A percentile compares a stretch with the other conserved stretches of the same genome.
Conservation (phyloP, 2,329 filamentous ascomycete species). For the Byssoonygena ceratinophila region DNA sequence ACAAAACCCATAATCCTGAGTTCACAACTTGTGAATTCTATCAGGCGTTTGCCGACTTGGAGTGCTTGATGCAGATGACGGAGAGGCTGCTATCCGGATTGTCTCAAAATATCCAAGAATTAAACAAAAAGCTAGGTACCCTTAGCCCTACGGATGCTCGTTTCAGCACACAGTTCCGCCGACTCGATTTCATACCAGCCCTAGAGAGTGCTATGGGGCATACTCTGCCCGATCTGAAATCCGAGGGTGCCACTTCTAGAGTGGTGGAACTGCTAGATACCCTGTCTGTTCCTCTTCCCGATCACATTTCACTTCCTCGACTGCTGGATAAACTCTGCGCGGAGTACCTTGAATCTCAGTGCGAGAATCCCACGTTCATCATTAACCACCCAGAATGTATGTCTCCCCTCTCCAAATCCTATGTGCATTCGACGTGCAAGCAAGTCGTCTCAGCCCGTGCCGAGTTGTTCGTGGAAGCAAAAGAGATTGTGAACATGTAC, state of each 20-base stretch:
- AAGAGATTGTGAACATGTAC: slow-evolving; percentile 90
- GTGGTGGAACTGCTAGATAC: slow-evolving; percentile 47
- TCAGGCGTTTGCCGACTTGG: slow-evolving; percentile 67
- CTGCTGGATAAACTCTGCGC: slow-evolving; percentile 75
- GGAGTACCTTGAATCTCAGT: slow-evolving; percentile 67
- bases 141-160: slow-evolving; percentile 42
- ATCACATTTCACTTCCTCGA: slow-evolving; percentile 49
- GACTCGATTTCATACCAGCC: slow-evolving; percentile 71
- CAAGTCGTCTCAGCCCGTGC: slow-evolving; percentile 71
- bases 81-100: slow-evolving; percentile 58
- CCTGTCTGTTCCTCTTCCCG: slow-evolving; percentile 41
- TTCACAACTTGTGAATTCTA: slow-evolving; percentile 99
- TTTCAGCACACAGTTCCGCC: slow-evolving; percentile 50
- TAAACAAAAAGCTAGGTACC: slow-evolving; percentile 32
- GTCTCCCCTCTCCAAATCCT: slow-evolving; percentile 84
- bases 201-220: slow-evolving; percentile 59
- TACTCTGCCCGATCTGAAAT: slow-evolving; percentile 53
- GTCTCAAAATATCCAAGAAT: slow-evolving; percentile 41
- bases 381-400: slow-evolving; percentile 81
- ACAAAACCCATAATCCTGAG: slow-evolving; percentile 89
- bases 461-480: slow-evolving; percentile 69
- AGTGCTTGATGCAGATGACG: slow-evolving; percentile 64
- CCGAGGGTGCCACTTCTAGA: slow-evolving; percentile 46
- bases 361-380: slow-evolving; percentile 67
- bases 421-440: slow-evolving; percentile 53